Conservation (phyloP, 345 rosid genomes). For the Cochlearia excelsa region DNA sequence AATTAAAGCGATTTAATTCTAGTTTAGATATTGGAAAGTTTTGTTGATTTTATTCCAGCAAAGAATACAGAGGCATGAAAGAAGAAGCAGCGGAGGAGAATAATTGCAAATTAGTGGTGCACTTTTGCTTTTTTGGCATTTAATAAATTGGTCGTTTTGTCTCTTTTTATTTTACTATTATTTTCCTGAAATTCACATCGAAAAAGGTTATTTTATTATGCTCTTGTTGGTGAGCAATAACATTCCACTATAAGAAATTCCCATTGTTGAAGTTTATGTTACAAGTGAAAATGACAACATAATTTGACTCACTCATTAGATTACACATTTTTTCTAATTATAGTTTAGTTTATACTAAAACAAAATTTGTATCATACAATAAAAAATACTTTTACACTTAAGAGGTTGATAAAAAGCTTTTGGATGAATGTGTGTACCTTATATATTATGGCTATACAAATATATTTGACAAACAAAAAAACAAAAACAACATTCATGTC, state of each 20-base stretch:
- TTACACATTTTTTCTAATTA: no score
- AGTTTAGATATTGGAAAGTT: constrained; percentile 28
- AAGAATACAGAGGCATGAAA: constrained; percentile 27
- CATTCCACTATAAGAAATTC: constrained; percentile 8
- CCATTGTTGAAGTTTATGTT: no score
- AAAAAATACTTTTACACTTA: no score
- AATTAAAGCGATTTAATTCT: constrained; percentile 8
- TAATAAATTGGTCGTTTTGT: constrained; percentile 32
- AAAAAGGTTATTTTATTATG: neutral
- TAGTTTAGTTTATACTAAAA: no score
- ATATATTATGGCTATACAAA: constrained; percentile 20
- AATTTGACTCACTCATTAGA: no score
- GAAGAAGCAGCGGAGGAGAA: constrained; percentile 19
- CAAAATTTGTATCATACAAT: no score
- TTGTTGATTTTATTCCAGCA: constrained; percentile 25
- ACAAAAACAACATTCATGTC: constrained; percentile 35
- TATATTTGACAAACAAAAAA: constrained; percentile 6
- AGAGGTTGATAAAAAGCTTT: neutral
- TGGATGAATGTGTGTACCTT: neutral
- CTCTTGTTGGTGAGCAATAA: constrained; percentile 24
- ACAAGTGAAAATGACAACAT: no score
- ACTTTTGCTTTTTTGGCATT: constrained; percentile 34
- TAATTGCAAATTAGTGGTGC: constrained; percentile 35
- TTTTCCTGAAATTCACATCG: constrained; percentile 15
- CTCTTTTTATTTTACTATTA: constrained; percentile 21